Percentiles rank a stretch among this genome's conserved stretches.
Conservation (phyloP, 805 yeast genomes). For the Brettanomyces custersianus region DNA sequence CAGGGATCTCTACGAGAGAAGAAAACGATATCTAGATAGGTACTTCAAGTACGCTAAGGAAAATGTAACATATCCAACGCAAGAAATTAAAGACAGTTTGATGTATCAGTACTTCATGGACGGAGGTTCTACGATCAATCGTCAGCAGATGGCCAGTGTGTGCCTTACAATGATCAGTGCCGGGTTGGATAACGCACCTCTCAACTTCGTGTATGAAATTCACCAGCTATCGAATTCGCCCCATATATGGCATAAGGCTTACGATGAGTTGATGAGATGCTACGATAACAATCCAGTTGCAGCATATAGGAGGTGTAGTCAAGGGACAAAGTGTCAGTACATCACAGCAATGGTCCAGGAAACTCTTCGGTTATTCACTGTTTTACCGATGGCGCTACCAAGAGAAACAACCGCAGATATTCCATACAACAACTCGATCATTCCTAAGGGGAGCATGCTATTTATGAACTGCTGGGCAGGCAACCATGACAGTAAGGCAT, state of each 20-base stretch:
- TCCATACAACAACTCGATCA: conserved; percentile 26
- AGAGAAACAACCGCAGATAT: conserved; percentile 47
- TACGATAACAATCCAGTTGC: conserved; percentile 19
- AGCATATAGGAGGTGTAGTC: conserved; percentile 20
- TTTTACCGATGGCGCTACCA: conserved; percentile 60
- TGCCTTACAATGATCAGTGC: conserved; percentile 75
- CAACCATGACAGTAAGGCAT: conserved; percentile 47
- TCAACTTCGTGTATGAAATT: conserved; percentile 50
- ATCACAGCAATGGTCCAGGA: conserved; percentile 54
- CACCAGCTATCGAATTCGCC: conserved; percentile 45
- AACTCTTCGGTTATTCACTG: conserved; percentile 53
- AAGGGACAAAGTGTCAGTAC: conserved; percentile 33
- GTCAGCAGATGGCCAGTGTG: conserved; percentile 32
- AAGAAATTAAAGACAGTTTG: conserved; percentile 11
- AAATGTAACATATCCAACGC: conserved; percentile 9
- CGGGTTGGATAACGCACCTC: conserved; percentile 65
- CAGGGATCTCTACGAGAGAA: conserved; percentile 27
- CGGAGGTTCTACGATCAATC: conserved; percentile 4
- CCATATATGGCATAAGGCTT: conserved; percentile 35
- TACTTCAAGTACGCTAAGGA: conserved; percentile 25
- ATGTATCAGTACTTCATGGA: conserved; percentile 20
- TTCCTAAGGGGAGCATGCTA: conserved; percentile 50
- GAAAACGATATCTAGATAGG: conserved; percentile 40
- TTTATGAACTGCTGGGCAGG: conserved; percentile 66
- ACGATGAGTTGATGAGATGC: conserved; percentile 27